Conservation (phyloP, 23 red algal genomes). For the Gracilaria domingensis region DNA sequence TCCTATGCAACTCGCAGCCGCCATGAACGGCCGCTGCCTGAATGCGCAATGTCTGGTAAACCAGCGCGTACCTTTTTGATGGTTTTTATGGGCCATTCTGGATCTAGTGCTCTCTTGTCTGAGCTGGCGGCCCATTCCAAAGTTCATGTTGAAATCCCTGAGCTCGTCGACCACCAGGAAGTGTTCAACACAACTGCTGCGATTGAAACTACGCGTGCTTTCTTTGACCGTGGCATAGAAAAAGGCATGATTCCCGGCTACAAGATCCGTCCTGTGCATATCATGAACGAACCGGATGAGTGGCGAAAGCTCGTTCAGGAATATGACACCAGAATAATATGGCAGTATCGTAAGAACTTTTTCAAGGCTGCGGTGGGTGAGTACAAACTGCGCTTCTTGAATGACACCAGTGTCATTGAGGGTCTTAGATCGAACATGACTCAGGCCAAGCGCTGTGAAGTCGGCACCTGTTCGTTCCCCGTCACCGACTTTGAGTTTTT, state of each 20-base stretch:
- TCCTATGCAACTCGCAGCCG: not conserved
- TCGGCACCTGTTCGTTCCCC: slow-evolving; percentile 60
- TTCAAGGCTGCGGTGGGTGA: slow-evolving; percentile 75
- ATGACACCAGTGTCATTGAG: slow-evolving; percentile 66
- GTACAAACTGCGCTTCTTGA: slow-evolving; percentile 61
- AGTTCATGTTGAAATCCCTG: slow-evolving; percentile 31
- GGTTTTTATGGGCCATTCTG: slow-evolving; percentile 77
- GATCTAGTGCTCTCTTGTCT: slow-evolving; percentile 69
- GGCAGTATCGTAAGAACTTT: slow-evolving; percentile 69
- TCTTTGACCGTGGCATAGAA: slow-evolving; percentile 57
- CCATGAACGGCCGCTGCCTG: slow-evolving; percentile 25
- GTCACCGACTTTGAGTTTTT: slow-evolving; percentile 51
- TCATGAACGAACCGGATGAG: slow-evolving; percentile 36
- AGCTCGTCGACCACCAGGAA: slow-evolving; percentile 66
- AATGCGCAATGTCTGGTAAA: slow-evolving; percentile 11
- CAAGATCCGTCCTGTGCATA: slow-evolving; percentile 59
- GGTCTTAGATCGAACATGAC: slow-evolving; percentile 42
- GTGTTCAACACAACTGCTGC: slow-evolving; percentile 53
- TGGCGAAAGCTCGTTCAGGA: slow-evolving; percentile 48
- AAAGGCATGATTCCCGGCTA: slow-evolving; percentile 43
- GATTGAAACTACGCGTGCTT: slow-evolving; percentile 40
- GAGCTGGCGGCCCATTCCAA: slow-evolving; percentile 63
- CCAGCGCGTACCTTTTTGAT: slow-evolving; percentile 67
- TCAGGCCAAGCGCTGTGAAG: slow-evolving; percentile 47
- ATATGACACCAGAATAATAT: slow-evolving; percentile 67